Evolutionary conservation across 2,329 filamentous ascomycete genomes (phyloP).

Genomic region (Didymella glomerata): DNA sequence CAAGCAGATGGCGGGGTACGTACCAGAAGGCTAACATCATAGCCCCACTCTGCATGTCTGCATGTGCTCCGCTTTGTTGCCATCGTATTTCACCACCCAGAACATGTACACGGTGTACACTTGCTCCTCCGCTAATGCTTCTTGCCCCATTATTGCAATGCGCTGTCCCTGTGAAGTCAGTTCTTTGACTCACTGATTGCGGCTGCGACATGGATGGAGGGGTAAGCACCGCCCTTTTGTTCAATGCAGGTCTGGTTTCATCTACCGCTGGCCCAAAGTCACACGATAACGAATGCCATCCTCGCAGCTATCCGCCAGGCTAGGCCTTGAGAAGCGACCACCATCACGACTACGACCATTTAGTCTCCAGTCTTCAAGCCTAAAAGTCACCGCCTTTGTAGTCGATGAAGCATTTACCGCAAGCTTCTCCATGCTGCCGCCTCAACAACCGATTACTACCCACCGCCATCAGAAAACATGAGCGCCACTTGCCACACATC

Average conservation of each 20-base stretch:
- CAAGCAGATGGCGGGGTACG: not conserved
- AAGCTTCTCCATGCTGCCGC: not conserved
- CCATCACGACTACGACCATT: not conserved
- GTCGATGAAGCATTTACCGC: not conserved
- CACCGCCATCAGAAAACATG: not conserved
- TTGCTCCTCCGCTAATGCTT: not conserved
- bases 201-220: not conserved
- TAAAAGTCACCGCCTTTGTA: not conserved
- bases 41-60: conserved; percentile 2
- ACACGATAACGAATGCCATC: not conserved
- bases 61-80: conserved; percentile 1
- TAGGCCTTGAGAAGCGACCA: not conserved
- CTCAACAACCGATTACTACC: not conserved
- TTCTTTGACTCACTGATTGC: not conserved
- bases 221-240: not conserved
- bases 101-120: not conserved
- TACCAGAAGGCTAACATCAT: not conserved
- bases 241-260: conserved; percentile 1
- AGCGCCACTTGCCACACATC: not conserved
- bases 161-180: not conserved
- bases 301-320: not conserved
- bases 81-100: not conserved
- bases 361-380: not conserved
- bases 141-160: not conserved
- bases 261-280: not conserved